A percentile compares a stretch with the other conserved stretches of the same genome.
Conservation (phyloP, 768 basidiomycete species). For the Pisolithus marmoratus region DNA sequence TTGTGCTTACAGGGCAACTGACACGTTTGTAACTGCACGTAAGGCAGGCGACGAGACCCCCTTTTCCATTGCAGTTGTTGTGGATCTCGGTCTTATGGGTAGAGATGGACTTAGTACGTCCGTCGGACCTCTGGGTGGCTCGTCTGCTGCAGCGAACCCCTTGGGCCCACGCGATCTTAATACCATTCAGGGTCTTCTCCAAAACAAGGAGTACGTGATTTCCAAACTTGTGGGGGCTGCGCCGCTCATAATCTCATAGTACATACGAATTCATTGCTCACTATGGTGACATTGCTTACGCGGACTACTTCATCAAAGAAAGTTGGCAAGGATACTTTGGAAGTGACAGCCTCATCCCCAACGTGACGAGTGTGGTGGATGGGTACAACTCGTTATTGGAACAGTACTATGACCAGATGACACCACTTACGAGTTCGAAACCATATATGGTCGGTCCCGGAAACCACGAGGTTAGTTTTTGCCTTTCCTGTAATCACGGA, state of each 20-base stretch:
- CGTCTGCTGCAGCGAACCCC: conserved; percentile 10
- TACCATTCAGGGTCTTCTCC: conserved; percentile 24
- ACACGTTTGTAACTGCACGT: conserved; percentile 21
- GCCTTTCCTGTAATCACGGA: background rate
- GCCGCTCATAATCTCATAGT: conserved; percentile 7
- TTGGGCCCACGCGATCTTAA: conserved; percentile 23
- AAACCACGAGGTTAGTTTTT: conserved; percentile 19
- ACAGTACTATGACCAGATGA: conserved; percentile 25
- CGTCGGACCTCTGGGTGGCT: conserved; percentile 19
- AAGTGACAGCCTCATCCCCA: conserved; percentile 19
- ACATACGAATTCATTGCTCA: conserved; percentile 24
- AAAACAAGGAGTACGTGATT: conserved; percentile 20
- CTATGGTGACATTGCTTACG: conserved; percentile 20
- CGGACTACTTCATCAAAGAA: conserved; percentile 25
- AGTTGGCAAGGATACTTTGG: conserved; percentile 28
- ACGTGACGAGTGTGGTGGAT: conserved; percentile 18
- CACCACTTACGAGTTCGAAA: conserved; percentile 16
- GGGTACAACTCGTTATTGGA: conserved; percentile 21
- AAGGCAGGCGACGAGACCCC: conserved; percentile 12
- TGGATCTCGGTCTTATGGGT: conserved; percentile 25
- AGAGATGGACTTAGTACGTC: conserved; percentile 23
- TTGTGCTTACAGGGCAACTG: conserved; percentile 19
- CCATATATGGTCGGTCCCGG: conserved; percentile 23
- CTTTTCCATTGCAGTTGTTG: conserved; percentile 20
- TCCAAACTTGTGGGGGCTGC: background rate